Evolutionary conservation across 179 eudicot genomes (phyloP).

Genomic region (Silene noctiflora): DNA sequence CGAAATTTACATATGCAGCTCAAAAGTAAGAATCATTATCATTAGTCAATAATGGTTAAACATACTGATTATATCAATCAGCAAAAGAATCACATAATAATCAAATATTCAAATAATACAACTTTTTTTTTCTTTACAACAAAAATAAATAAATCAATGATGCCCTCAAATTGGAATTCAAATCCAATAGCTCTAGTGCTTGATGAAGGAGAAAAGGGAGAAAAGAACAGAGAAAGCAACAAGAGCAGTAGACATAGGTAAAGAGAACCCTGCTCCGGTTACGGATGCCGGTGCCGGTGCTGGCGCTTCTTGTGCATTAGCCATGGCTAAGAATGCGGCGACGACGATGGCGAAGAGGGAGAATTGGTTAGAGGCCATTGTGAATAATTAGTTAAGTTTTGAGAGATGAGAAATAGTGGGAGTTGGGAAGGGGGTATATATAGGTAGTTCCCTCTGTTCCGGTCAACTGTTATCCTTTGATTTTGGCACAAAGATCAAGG

Average conservation of each 20-base stretch:
- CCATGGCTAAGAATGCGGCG: constrained; percentile 2
- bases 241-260: constrained; percentile 29
- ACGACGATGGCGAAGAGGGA: not conserved
- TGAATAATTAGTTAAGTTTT: not conserved
- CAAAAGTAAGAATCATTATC: too few species aligned
- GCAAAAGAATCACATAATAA: not conserved
- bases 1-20: too few species aligned
- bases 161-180: not conserved
- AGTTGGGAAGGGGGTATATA: not conserved
- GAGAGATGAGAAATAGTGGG: not conserved
- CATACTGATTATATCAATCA: not conserved
- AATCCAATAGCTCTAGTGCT: constrained; percentile 10
- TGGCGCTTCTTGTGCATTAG: constrained; percentile 26
- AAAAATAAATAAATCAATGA: not conserved
- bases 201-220: constrained; percentile 28
- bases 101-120: too few species aligned
- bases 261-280: constrained; percentile 41
- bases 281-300: constrained; percentile 37
- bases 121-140: not conserved
- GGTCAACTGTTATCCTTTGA: too few species aligned
- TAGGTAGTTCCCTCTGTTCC: too few species aligned
- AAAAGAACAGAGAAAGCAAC: constrained; percentile 26
- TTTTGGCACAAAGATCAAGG: too few species aligned
- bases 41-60: too few species aligned
- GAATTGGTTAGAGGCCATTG: constrained; percentile 20